Percentiles rank a stretch among this genome's conserved stretches.
phyloP scores from a whole-genome alignment of 2,329 filamentous ascomycete species.

The Ceratocystis papillata region DNA sequence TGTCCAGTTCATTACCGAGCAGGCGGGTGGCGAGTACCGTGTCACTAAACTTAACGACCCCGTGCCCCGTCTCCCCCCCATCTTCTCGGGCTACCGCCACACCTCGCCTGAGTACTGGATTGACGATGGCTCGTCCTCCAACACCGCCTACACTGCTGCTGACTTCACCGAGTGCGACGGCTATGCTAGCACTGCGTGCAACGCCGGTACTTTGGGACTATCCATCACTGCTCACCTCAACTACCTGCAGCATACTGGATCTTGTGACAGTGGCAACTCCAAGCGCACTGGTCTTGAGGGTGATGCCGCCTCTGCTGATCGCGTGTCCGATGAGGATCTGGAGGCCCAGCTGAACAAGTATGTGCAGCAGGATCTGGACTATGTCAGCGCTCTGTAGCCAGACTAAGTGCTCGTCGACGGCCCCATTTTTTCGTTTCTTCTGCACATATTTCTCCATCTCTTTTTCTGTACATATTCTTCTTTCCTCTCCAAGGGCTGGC shows the following conservation, averaged over 20 bases:
- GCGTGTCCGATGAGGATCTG: constrained; percentile 33
- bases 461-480: constrained; percentile 7
- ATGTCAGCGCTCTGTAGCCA: constrained; percentile 26
- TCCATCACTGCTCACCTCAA: constrained; percentile 38
- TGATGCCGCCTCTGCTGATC: constrained; percentile 21
- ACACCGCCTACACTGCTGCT: constrained; percentile 32
- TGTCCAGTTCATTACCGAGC: constrained; percentile 42
- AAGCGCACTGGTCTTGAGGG: constrained; percentile 15
- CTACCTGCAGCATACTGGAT: constrained; percentile 40
- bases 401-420: background rate
- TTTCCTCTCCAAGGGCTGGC: background rate
- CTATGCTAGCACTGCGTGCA: constrained; percentile 39
- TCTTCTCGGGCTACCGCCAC: constrained; percentile 52
- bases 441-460: constrained; percentile 5
- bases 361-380: constrained; percentile 32
- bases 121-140: constrained; percentile 30
- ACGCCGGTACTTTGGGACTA: constrained; percentile 39
- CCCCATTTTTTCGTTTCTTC: background rate
- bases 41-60: constrained; percentile 58
- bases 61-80: constrained; percentile 55
- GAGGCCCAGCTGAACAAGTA: constrained; percentile 33
- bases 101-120: constrained; percentile 62
- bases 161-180: constrained; percentile 42
- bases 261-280: constrained; percentile 30
- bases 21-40: constrained; percentile 47